Evolutionary conservation across 2,329 filamentous ascomycete genomes (phyloP).

Genomic region (Chaetothyriales sp.): DNA sequence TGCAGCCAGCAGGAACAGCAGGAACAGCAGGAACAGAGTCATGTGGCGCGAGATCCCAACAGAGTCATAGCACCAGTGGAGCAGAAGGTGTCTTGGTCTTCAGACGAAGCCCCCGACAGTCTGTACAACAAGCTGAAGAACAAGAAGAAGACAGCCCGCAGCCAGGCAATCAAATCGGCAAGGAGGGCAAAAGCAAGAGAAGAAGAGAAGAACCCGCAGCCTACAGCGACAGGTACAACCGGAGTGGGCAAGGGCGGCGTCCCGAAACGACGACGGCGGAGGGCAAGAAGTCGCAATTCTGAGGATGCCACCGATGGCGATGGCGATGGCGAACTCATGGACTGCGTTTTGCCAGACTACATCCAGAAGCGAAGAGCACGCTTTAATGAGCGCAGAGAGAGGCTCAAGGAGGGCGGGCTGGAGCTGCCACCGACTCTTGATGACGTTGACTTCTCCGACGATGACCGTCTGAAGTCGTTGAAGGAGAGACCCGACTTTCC

Average conservation of each 20-base stretch:
- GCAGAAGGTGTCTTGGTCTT: not conserved
- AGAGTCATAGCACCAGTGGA: not conserved
- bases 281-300: conserved; percentile 23
- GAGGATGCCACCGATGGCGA: conserved; percentile 36
- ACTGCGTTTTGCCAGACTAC: conserved; percentile 55
- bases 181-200: conserved; percentile 33
- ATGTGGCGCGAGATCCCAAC: not conserved
- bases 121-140: conserved; percentile 50
- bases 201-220: conserved; percentile 24
- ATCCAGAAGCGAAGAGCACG: conserved; percentile 49
- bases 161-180: conserved; percentile 35
- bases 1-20: not conserved
- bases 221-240: conserved; percentile 18
- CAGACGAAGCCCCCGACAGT: not conserved
- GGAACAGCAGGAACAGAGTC: not conserved
- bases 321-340: conserved; percentile 40
- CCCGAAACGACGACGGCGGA: conserved; percentile 18
- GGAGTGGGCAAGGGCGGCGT: conserved; percentile 18
- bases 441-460: conserved; percentile 60
- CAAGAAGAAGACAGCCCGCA: conserved; percentile 39
- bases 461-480: conserved; percentile 45
- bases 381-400: conserved; percentile 49
- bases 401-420: conserved; percentile 52
- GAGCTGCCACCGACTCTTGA: conserved; percentile 64
- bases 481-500: conserved; percentile 56